Base-by-base conservation (phyloP, 345 rosid species). In the Syzygium oleosum region DNA sequence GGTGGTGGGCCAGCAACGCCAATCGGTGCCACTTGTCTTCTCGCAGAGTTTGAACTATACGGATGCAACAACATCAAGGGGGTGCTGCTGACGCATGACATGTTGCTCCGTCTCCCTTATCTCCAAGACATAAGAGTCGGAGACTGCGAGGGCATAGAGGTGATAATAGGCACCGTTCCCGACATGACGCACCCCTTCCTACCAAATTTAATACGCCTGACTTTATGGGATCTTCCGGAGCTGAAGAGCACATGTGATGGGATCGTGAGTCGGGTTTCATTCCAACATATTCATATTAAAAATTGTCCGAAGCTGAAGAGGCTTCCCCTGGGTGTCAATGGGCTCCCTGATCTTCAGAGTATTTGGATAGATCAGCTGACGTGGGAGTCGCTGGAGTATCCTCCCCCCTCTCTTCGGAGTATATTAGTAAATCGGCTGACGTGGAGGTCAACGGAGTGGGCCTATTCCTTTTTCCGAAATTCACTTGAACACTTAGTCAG, bases 251-350 rank as follows among this genome's bases (percentile, higher is more conserved):
- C 10, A 56, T 56, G n/a, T 23, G 61, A 56, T 56, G 61, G n/a
- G 1, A 56, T n/a, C 13, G 4, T 56, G 61, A 56, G 61, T 19
- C 19, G 9, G 23, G 1, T 5, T 63, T 29, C 41, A 15, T 2
- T 63, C 38, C 0, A 6, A 12, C 1, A 0, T 14, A 29, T n/a
- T 13, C 0, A 1, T 6, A 63, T 63, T 14, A 0, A 0, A 1
- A 0, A 2, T 0, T 63, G 77, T 63, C 38, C 77, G 21, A 29
- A 29, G 77, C 77, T 63, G 19, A 13, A 29, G 5, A 2, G 38
- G 38, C 31, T n/a, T 63, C 21, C 77, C 6, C 34, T 59, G 14
- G 19, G 6, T n/a, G 5, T 14, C 38, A 0, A 5, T 3, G 2
- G 3, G 31, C 73, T 6, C 17, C 2, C 4, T n/a, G 2, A 6